Evolutionary conservation across 2,329 filamentous ascomycete genomes (phyloP).

Genomic region (Cyanodermella asteris): DNA sequence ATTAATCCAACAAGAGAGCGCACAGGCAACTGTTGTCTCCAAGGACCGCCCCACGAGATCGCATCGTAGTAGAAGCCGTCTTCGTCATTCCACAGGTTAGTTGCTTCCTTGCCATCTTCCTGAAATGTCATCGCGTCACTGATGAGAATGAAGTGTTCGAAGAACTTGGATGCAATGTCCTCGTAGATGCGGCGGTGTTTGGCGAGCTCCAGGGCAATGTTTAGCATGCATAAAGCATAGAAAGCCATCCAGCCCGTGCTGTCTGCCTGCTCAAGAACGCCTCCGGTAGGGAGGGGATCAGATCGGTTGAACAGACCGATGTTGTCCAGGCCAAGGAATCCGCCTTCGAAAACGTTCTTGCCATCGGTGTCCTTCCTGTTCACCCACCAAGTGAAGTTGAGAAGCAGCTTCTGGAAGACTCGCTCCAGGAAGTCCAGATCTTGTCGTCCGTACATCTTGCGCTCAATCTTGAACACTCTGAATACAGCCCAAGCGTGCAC

Average conservation of each 20-base stretch:
- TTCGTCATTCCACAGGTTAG: constrained; percentile 87
- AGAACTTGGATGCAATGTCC: constrained; percentile 94
- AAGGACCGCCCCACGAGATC: constrained; percentile 86
- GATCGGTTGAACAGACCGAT: constrained; percentile 96
- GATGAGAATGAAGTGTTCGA: constrained; percentile 95
- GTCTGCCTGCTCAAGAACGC: constrained; percentile 85
- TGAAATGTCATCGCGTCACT: constrained; percentile 92
- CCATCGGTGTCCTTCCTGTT: constrained; percentile 87
- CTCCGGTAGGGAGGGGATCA: constrained; percentile 80
- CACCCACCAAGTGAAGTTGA: constrained; percentile 99
- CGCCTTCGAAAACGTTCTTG: constrained; percentile 94
- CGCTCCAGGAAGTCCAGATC: constrained; percentile 90
- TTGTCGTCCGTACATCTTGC: constrained; percentile 87
- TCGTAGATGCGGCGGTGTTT: constrained; percentile 92
- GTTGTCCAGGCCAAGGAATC: constrained; percentile 88
- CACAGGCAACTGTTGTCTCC: constrained; percentile 79
- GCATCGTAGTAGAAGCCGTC: constrained; percentile 97
- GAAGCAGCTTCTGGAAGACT: constrained; percentile 82
- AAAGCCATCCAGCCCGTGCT: constrained; percentile 99
- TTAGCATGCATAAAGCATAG: constrained; percentile 89
- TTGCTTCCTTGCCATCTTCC: constrained; percentile 48
- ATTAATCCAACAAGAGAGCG: constrained; percentile 84
- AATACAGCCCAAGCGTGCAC: constrained; percentile 95
- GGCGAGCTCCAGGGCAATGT: constrained; percentile 82
- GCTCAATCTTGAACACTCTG: constrained; percentile 91